Evolutionary conservation across 106 monocot genomes (phyloP).

Genomic region (Dendrobium officinale): DNA sequence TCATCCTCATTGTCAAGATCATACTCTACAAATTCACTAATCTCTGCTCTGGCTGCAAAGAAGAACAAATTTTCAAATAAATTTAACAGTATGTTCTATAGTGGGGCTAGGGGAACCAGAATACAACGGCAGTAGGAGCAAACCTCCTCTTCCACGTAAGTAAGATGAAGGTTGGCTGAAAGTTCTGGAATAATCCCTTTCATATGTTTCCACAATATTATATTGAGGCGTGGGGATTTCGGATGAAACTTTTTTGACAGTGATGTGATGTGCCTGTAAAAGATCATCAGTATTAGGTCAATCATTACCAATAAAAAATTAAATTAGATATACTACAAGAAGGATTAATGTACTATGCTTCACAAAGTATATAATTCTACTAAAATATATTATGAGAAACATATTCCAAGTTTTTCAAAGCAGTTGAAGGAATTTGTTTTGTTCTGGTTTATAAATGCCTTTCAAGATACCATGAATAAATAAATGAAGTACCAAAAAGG

Average conservation of each 20-base stretch:
- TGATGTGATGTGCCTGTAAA: conserved; percentile 39
- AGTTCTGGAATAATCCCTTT: conserved; percentile 85
- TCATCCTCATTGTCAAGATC: conserved; percentile 97
- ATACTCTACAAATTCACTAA: conserved; percentile 96
- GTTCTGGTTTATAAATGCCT: neutral
- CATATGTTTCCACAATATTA: conserved; percentile 76
- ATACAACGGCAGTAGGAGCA: neutral
- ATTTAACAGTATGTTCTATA: neutral
- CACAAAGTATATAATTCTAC: neutral
- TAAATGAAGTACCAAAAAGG: neutral
- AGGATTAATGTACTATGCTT: neutral
- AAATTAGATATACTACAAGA: neutral
- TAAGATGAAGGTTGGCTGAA: conserved; percentile 82
- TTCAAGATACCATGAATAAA: neutral
- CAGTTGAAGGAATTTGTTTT: neutral
- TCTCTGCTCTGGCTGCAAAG: conserved; percentile 79
- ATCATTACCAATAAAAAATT: neutral
- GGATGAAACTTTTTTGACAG: conserved; percentile 42
- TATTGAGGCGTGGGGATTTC: conserved; percentile 97
- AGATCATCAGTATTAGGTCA: neutral
- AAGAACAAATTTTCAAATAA: neutral
- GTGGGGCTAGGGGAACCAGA: neutral
- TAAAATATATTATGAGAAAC: neutral
- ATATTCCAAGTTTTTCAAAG: neutral
- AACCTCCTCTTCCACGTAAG: conserved; percentile 96